These are phyloP conservation scores for Stagonosporopsis rhizophila DNA, from an alignment of 2,329 filamentous ascomycete genomes.

Conservation along the genomic window DNA sequence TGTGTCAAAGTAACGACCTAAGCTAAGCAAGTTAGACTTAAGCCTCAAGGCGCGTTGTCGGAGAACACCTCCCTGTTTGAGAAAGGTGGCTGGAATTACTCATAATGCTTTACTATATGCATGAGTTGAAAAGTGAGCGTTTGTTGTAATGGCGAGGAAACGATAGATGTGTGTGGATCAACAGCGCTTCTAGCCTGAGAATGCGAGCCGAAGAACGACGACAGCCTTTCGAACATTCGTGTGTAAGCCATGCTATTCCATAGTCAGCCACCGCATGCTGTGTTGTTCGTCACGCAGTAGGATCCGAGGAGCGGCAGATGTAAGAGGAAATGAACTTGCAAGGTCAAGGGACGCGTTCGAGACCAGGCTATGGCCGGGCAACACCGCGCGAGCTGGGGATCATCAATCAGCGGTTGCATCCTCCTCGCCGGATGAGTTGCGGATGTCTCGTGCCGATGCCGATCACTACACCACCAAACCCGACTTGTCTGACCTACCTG, in stretches of 20 bases:
- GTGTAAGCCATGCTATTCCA: background rate
- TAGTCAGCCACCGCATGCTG: background rate
- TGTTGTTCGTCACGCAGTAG: background rate
- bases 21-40: slow-evolving; percentile 37
- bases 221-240: background rate
- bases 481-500: background rate
- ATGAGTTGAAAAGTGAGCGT: slow-evolving; percentile 33
- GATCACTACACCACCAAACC: background rate
- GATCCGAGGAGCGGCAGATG: too few species aligned
- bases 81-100: slow-evolving; percentile 39
- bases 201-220: background rate
- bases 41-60: slow-evolving; percentile 44
- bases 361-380: background rate
- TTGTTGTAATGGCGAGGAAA: background rate
- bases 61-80: slow-evolving; percentile 42
- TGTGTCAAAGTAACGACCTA: slow-evolving; percentile 1
- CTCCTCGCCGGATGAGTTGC: background rate
- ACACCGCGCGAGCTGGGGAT: slow-evolving; percentile 1
- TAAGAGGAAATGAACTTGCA: background rate
- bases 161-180: background rate
- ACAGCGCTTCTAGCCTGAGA: background rate
- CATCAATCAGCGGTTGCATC: background rate
- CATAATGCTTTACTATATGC: slow-evolving; percentile 32
- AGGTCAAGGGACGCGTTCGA: background rate
- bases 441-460: background rate